A percentile compares a stretch with the other conserved stretches of the same genome.
Evolutionary conservation across 1,284 basidiomycete genomes (phyloP).

Genomic region (Fomitiporia mediterranea): DNA sequence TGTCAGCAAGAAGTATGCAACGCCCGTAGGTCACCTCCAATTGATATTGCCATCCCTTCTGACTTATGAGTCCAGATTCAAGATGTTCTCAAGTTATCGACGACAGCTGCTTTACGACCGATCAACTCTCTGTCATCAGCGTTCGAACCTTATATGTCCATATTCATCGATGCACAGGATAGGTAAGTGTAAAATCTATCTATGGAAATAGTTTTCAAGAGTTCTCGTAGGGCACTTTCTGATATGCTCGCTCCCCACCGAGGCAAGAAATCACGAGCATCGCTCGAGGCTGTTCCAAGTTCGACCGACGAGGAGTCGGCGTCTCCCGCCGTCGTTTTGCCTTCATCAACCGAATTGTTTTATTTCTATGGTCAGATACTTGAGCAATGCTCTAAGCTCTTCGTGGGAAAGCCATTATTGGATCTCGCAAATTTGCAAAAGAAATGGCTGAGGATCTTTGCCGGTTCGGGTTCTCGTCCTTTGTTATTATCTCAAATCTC

Average conservation of each 20-base stretch:
- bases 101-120: slow-evolving; percentile 43
- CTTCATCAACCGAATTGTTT: slow-evolving; percentile 94
- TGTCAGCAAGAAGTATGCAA: slow-evolving; percentile 75
- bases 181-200: slow-evolving; percentile 43
- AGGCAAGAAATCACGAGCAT: slow-evolving; percentile 58
- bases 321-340: slow-evolving; percentile 67
- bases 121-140: slow-evolving; percentile 74
- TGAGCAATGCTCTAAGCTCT: slow-evolving; percentile 87
- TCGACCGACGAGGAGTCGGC: slow-evolving; percentile 43
- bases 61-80: slow-evolving; percentile 39
- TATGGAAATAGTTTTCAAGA: neutral
- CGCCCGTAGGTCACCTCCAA: slow-evolving; percentile 49
- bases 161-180: slow-evolving; percentile 97
- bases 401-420: slow-evolving; percentile 76
- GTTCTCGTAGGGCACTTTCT: slow-evolving; percentile 52
- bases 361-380: slow-evolving; percentile 95
- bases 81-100: slow-evolving; percentile 54
- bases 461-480: slow-evolving; percentile 50
- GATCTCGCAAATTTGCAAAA: slow-evolving; percentile 78
- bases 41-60: neutral
- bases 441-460: slow-evolving; percentile 94
- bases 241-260: slow-evolving; percentile 83
- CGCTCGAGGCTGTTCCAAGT: slow-evolving; percentile 54
- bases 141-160: slow-evolving; percentile 88
- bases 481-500: slow-evolving; percentile 5